Evolutionary conservation across 1,284 basidiomycete genomes (phyloP).

Genomic region (Ceratobasidium sp.): DNA sequence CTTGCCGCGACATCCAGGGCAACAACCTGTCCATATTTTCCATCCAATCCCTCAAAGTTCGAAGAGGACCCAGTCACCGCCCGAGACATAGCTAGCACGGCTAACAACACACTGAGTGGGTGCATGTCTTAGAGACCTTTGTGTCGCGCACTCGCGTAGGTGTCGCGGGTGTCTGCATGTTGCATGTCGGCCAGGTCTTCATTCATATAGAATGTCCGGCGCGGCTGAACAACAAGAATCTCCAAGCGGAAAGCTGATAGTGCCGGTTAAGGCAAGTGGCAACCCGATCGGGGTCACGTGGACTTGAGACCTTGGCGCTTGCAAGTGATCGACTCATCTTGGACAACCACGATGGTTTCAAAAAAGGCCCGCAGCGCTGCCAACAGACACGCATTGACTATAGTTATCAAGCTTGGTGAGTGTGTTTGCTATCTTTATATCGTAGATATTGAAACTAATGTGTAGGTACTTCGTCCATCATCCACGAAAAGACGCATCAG

Average conservation of each 20-base stretch:
- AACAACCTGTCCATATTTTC: neutral
- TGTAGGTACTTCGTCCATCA: slow-evolving; percentile 90
- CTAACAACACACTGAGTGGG: neutral
- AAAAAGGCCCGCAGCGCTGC: slow-evolving; percentile 27
- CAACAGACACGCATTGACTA: slow-evolving; percentile 56
- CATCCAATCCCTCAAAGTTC: neutral
- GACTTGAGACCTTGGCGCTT: neutral
- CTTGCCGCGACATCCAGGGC: neutral
- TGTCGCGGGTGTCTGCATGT: neutral
- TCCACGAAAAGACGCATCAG: slow-evolving; percentile 87
- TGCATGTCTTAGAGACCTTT: neutral
- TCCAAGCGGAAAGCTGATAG: neutral
- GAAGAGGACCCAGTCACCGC: neutral
- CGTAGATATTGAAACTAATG: slow-evolving; percentile 39
- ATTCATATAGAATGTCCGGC: neutral
- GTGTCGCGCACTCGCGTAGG: neutral
- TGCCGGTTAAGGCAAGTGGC: slow-evolving; percentile 11
- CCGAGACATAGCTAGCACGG: neutral
- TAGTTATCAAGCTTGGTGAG: slow-evolving; percentile 86
- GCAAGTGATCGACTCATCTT: slow-evolving; percentile 28
- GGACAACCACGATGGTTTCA: slow-evolving; percentile 31
- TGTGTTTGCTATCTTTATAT: slow-evolving; percentile 43
- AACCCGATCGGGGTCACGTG: slow-evolving; percentile 25
- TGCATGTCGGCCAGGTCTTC: neutral
- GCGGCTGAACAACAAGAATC: neutral